Conservation (phyloP, 768 basidiomycete species). For the Lentinula boryana region DNA sequence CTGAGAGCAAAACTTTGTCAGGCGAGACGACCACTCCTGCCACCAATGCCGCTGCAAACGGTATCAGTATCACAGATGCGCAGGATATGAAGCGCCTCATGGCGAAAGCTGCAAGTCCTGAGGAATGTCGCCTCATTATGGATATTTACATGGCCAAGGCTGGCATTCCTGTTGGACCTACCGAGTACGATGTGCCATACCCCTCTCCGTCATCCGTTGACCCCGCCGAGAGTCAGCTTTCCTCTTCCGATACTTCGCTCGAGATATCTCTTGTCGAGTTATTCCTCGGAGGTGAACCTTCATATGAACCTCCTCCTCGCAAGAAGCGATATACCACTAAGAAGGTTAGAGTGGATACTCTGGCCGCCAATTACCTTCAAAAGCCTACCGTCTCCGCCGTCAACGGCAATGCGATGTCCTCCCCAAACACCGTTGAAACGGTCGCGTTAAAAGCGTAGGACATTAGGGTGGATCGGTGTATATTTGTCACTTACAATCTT, state of each 20-base stretch:
- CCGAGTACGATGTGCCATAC: conserved; percentile 23
- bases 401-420: neutral
- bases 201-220: conserved; percentile 32
- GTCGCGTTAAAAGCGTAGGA: neutral
- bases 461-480: neutral
- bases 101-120: conserved; percentile 60
- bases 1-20: neutral
- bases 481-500: neutral
- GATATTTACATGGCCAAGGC: conserved; percentile 74
- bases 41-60: conserved; percentile 18
- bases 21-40: conserved; percentile 3
- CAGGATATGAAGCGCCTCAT: conserved; percentile 66
- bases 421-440: neutral
- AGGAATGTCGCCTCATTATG: conserved; percentile 81
- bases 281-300: conserved; percentile 22
- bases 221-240: conserved; percentile 9
- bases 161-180: conserved; percentile 32
- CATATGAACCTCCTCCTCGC: conserved; percentile 7
- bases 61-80: conserved; percentile 40
- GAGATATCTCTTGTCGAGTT: conserved; percentile 50
- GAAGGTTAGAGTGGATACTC: conserved; percentile 4
- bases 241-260: conserved; percentile 25
- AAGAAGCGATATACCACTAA: conserved; percentile 9
- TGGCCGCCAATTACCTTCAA: neutral
- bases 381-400: neutral